phyloP scores from a whole-genome alignment of 2,329 filamentous ascomycete genomes.

The Colletotrichum lentis region DNA sequence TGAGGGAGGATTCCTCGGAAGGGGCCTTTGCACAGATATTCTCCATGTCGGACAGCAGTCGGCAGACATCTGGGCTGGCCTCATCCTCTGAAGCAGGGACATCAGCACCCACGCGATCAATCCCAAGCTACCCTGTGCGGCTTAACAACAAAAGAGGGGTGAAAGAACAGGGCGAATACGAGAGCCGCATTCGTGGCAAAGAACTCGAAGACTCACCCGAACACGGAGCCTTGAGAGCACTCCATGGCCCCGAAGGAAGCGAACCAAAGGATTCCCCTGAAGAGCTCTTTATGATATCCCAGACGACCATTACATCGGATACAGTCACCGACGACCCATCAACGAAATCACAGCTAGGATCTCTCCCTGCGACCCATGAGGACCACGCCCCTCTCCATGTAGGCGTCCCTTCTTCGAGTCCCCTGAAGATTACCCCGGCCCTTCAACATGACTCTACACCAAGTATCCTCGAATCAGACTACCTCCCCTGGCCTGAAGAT shows the following conservation, averaged over 20 bases:
- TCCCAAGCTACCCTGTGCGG: slow-evolving; percentile 31
- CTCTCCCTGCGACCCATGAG: slow-evolving; percentile 23
- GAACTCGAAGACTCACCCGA: slow-evolving; percentile 44
- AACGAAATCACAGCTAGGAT: slow-evolving; percentile 29
- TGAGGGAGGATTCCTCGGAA: slow-evolving; percentile 61
- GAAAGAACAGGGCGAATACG: slow-evolving; percentile 50
- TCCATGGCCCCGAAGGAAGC: slow-evolving; percentile 5
- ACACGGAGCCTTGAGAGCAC: slow-evolving; percentile 21
- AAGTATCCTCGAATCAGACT: slow-evolving; percentile 64
- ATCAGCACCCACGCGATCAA: slow-evolving; percentile 12
- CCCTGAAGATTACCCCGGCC: slow-evolving; percentile 41
- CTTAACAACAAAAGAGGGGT: slow-evolving; percentile 40
- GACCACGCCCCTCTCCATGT: slow-evolving; percentile 37
- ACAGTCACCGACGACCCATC: slow-evolving; percentile 45
- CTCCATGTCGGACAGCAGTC: slow-evolving; percentile 62
- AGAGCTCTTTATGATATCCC: slow-evolving; percentile 56
- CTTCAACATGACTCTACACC: slow-evolving; percentile 52
- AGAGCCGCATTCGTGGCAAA: slow-evolving; percentile 56
- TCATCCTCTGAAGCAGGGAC: slow-evolving; percentile 47
- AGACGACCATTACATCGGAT: slow-evolving; percentile 52
- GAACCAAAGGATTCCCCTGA: slow-evolving; percentile 46
- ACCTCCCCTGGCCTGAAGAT: slow-evolving; percentile 66
- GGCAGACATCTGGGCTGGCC: slow-evolving; percentile 50
- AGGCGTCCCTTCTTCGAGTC: slow-evolving; percentile 39
- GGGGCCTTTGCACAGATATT: slow-evolving; percentile 68